Evolutionary conservation across 2,329 filamentous ascomycete species (phyloP).

Genomic region (Xylaria digitata): DNA sequence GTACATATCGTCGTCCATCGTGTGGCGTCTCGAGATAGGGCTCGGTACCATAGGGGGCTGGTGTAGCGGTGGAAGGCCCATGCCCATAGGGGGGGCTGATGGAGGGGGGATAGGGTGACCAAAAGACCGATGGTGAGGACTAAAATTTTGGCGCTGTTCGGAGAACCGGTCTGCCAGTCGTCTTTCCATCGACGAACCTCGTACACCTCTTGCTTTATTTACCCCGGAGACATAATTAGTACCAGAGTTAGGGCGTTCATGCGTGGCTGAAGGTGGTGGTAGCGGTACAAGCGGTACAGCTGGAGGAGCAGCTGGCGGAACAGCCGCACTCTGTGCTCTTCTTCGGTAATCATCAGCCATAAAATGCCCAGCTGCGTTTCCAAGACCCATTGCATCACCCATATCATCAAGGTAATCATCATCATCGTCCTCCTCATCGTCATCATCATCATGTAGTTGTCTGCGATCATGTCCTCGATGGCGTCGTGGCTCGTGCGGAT

Average conservation of each 20-base stretch:
- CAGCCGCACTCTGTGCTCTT: slow-evolving; percentile 52
- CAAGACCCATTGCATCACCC: slow-evolving; percentile 57
- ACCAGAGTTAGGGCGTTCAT: slow-evolving; percentile 52
- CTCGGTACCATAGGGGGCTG: slow-evolving; percentile 44
- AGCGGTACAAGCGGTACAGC: slow-evolving; percentile 49
- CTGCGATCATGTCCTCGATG: slow-evolving; percentile 58
- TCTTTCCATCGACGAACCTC: slow-evolving; percentile 59
- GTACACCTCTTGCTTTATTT: slow-evolving; percentile 57
- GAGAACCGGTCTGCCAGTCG: slow-evolving; percentile 64
- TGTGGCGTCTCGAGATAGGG: slow-evolving; percentile 54
- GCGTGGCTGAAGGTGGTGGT: slow-evolving; percentile 45
- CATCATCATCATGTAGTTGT: slow-evolving; percentile 52
- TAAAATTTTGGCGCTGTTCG: slow-evolving; percentile 53
- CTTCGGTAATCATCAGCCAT: slow-evolving; percentile 70
- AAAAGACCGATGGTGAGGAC: slow-evolving; percentile 44
- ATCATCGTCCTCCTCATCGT: slow-evolving; percentile 48
- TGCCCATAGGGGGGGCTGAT: slow-evolving; percentile 45
- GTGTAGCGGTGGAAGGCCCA: slow-evolving; percentile 49
- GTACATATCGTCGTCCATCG: slow-evolving; percentile 57
- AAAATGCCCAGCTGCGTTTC: slow-evolving; percentile 67
- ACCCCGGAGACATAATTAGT: slow-evolving; percentile 59
- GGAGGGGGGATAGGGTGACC: slow-evolving; percentile 45
- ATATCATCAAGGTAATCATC: slow-evolving; percentile 55
- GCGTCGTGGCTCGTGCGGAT: slow-evolving; percentile 51
- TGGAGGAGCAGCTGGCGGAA: slow-evolving; percentile 51